phyloP scores from a whole-genome alignment of 2,329 filamentous ascomycete species.

The Incumbomyces lentus region DNA sequence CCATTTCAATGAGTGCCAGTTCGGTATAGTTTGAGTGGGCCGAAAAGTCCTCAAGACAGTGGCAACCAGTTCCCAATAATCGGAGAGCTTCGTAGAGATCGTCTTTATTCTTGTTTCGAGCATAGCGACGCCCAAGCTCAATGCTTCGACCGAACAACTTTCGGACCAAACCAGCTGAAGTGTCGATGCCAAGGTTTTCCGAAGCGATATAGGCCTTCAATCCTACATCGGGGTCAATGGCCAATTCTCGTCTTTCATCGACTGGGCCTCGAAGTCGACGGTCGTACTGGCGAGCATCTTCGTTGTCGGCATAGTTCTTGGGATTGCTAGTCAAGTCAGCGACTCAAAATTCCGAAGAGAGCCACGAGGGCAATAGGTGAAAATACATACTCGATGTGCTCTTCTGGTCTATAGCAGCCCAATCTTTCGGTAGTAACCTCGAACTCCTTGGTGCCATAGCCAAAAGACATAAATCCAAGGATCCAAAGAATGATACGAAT shows the following conservation, averaged over 20 bases:
- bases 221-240: conserved; percentile 62
- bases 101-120: conserved; percentile 53
- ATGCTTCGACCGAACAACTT: conserved; percentile 64
- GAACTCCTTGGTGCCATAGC: conserved; percentile 73
- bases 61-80: conserved; percentile 74
- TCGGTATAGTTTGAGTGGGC: conserved; percentile 92
- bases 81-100: conserved; percentile 82
- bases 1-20: conserved; percentile 76
- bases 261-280: conserved; percentile 69
- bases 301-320: conserved; percentile 79
- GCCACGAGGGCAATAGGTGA: conserved; percentile 32
- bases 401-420: conserved; percentile 70
- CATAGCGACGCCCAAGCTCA: conserved; percentile 67
- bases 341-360: background rate
- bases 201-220: conserved; percentile 94
- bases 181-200: conserved; percentile 67
- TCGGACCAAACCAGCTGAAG: conserved; percentile 67
- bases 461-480: conserved; percentile 80
- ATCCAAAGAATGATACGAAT: conserved; percentile 84
- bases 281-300: conserved; percentile 76
- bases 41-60: conserved; percentile 86
- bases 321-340: conserved; percentile 33
- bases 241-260: conserved; percentile 66
- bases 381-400: conserved; percentile 56
- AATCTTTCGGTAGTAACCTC: conserved; percentile 71